A percentile compares a stretch with the other conserved stretches of the same genome.
Conservation (phyloP, 2,329 filamentous ascomycete genomes). For the Thielaviopsis musarum region DNA sequence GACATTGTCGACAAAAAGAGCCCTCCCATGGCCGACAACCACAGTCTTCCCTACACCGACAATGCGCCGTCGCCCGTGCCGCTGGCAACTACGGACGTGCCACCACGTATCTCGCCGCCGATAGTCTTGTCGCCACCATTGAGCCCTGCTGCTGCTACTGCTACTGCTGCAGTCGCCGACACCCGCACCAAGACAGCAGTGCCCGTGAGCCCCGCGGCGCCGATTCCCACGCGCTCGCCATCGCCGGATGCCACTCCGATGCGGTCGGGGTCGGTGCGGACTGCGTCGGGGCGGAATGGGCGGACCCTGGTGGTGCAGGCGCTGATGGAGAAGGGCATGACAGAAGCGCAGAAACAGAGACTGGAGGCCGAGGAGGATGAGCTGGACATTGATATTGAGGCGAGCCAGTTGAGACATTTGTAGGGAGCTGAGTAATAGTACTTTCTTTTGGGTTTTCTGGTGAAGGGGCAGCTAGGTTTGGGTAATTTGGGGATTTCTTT, state of each 20-base stretch:
- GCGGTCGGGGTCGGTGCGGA: constrained; percentile 6
- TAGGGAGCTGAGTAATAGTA: background rate
- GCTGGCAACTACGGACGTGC: background rate
- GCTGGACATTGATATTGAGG: constrained; percentile 39
- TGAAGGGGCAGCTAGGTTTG: background rate
- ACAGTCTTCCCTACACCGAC: constrained; percentile 28
- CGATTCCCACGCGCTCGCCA: constrained; percentile 7
- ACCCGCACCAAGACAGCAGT: too few relatives aligned
- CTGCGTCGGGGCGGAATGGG: constrained; percentile 8
- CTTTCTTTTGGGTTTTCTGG: background rate
- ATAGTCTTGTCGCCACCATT: too few relatives aligned
- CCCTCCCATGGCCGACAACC: constrained; percentile 15
- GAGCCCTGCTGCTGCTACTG: too few relatives aligned
- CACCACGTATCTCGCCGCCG: constrained; percentile 5
- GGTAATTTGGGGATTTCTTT: background rate
- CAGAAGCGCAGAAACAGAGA: constrained; percentile 34
- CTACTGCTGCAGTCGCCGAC: too few relatives aligned
- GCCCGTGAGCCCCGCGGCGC: background rate
- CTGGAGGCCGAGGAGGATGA: constrained; percentile 41
- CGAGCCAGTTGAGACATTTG: constrained; percentile 18
- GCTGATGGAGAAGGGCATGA: constrained; percentile 44
- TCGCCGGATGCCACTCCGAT: constrained; percentile 1
- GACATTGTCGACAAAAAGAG: constrained; percentile 19
- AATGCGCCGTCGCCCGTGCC: constrained; percentile 19
- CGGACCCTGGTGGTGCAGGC: constrained; percentile 25